Conservation (phyloP, 2,329 filamentous ascomycete species). For the Alternaria solani region DNA sequence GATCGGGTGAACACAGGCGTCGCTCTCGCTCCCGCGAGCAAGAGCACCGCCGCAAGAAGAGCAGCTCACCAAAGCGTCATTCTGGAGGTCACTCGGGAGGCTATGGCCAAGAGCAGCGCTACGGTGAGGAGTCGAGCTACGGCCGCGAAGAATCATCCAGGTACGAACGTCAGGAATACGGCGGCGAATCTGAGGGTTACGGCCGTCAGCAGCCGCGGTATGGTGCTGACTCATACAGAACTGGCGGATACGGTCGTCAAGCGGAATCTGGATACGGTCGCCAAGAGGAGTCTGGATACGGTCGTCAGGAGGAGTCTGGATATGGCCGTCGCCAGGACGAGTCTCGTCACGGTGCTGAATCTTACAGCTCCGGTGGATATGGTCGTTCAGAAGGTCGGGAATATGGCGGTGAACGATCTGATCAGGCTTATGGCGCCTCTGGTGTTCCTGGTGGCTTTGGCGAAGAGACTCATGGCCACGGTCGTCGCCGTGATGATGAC, state of each 20-base stretch:
- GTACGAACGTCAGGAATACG: neutral
- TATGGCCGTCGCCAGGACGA: constrained; percentile 3
- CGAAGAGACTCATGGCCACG: constrained; percentile 19
- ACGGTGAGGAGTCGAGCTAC: constrained; percentile 29
- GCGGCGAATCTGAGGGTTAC: constrained; percentile 12
- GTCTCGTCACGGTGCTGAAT: constrained; percentile 8
- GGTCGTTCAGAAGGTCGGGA: constrained; percentile 20
- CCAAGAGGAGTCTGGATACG: constrained; percentile 17
- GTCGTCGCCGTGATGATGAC: constrained; percentile 21
- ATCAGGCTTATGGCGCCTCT: constrained; percentile 18
- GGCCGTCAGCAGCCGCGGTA: constrained; percentile 11
- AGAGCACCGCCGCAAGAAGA: constrained; percentile 28
- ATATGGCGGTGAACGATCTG: constrained; percentile 21
- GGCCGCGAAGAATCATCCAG: constrained; percentile 6
- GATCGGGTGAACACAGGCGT: constrained; percentile 25
- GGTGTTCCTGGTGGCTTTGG: constrained; percentile 23
- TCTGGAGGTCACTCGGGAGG: constrained; percentile 31
- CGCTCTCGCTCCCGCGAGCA: constrained; percentile 25
- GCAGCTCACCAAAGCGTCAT: constrained; percentile 33
- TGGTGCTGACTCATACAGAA: constrained; percentile 10
- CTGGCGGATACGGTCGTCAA: constrained; percentile 15
- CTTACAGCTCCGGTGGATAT: constrained; percentile 22
- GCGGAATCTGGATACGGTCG: constrained; percentile 21
- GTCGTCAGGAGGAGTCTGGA: neutral
- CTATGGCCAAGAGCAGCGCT: constrained; percentile 36